Evolutionary conservation across 495 filamentous ascomycete species (phyloP).

Genomic region (Hypoxylon fuscum): DNA sequence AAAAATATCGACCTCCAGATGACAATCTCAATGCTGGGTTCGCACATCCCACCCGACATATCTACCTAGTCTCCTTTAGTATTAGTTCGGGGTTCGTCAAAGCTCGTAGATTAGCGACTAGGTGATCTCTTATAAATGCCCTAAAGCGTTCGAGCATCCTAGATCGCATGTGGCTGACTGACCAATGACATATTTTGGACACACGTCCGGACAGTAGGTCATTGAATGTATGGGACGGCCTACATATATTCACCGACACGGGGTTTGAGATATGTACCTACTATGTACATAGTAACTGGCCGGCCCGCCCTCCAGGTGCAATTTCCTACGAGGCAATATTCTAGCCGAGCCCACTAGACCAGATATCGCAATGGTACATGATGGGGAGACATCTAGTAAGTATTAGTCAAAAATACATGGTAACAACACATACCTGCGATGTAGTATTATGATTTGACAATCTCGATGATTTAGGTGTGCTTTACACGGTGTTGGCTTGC

Average conservation of each 20-base stretch:
- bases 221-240: constrained; percentile 13
- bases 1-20: background rate
- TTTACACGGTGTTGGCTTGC: background rate
- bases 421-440: constrained; percentile 4
- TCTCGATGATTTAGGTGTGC: constrained; percentile 17
- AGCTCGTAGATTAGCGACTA: background rate
- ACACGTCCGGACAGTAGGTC: background rate
- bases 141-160: constrained; percentile 1
- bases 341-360: constrained; percentile 14
- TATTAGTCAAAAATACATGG: background rate
- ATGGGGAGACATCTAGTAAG: constrained; percentile 14
- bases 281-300: background rate
- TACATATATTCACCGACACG: constrained; percentile 24
- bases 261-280: background rate
- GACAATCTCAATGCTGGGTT: background rate
- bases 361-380: background rate
- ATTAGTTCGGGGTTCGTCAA: constrained; percentile 2
- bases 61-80: background rate
- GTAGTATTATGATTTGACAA: constrained; percentile 14
- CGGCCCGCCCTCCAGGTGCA: constrained; percentile 3
- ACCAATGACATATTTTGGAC: constrained; percentile 23
- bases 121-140: background rate
- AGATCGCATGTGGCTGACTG: constrained; percentile 3
- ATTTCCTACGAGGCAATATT: constrained; percentile 3
- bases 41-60: background rate